Evolutionary conservation across 1,284 basidiomycete genomes (phyloP).

Genomic region (Peniophora sp.): DNA sequence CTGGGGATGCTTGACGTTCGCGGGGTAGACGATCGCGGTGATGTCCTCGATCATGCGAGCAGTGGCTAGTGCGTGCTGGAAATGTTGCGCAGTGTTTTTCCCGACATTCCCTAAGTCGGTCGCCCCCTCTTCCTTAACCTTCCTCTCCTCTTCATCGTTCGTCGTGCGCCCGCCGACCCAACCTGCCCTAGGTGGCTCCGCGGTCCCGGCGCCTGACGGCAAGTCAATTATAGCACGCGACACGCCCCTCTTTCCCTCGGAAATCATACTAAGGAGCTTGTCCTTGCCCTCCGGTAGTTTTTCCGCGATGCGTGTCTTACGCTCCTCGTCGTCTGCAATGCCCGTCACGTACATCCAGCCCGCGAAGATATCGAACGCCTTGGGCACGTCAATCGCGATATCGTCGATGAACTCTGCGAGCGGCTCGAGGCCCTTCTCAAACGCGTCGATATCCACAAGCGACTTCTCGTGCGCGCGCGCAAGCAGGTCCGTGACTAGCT

Average conservation of each 20-base stretch:
- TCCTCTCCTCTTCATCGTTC: conserved; percentile 28
- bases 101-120: conserved; percentile 38
- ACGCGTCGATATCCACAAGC: conserved; percentile 44
- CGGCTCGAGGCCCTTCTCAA: conserved; percentile 45
- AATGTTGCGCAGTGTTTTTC: conserved; percentile 32
- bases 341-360: conserved; percentile 61
- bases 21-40: conserved; percentile 74
- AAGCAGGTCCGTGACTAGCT: conserved; percentile 67
- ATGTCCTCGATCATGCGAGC: conserved; percentile 84
- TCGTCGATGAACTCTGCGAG: conserved; percentile 72
- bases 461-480: conserved; percentile 44
- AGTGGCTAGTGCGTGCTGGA: conserved; percentile 62
- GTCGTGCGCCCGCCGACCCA: conserved; percentile 19
- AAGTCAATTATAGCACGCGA: conserved; percentile 13
- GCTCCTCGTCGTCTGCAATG: conserved; percentile 44
- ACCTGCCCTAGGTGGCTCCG: too few species aligned
- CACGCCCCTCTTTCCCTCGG: conserved; percentile 50
- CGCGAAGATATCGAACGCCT: conserved; percentile 73
- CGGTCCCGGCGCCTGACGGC: too few species aligned
- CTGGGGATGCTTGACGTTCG: conserved; percentile 76
- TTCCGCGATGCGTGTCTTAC: conserved; percentile 40
- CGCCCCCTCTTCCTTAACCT: conserved; percentile 26
- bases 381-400: conserved; percentile 67
- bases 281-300: conserved; percentile 45
- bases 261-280: conserved; percentile 43